These are phyloP conservation scores for Fonsecaea nubica DNA, from an alignment of 2,329 filamentous ascomycete species.

Conservation along the genomic window DNA sequence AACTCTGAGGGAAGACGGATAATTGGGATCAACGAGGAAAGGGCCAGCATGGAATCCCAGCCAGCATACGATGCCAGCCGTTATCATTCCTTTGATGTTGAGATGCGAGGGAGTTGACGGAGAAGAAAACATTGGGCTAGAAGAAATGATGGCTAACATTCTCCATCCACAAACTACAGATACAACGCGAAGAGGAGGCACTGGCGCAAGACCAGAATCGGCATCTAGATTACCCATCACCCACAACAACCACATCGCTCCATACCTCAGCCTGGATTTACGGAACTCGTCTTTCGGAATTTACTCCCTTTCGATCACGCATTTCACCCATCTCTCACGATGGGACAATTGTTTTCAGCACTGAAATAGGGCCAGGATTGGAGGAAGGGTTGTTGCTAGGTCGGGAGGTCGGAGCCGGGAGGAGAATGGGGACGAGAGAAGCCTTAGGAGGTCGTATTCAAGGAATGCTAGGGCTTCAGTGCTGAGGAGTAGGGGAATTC, in stretches of 20 bases:
- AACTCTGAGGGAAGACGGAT: no score
- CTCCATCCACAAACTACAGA: conserved; percentile 58
- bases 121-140: background rate
- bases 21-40: background rate
- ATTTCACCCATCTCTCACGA: background rate
- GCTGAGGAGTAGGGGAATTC: background rate
- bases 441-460: background rate
- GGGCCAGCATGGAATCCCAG: no score
- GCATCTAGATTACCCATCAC: conserved; percentile 74
- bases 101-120: no score
- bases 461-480: background rate
- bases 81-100: no score
- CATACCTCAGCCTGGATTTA: background rate
- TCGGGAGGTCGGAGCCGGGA: background rate
- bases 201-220: conserved; percentile 99
- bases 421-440: background rate
- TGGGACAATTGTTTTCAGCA: background rate
- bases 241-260: background rate
- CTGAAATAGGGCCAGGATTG: background rate
- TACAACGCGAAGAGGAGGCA: conserved; percentile 99
- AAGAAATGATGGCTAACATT: conserved; percentile 16
- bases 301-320: background rate
- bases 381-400: background rate
- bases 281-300: background rate
- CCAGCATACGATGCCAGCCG: no score